Evolutionary conservation across 805 yeast genomes (phyloP).

Genomic region (Kodamaea hsintzibuensis): DNA sequence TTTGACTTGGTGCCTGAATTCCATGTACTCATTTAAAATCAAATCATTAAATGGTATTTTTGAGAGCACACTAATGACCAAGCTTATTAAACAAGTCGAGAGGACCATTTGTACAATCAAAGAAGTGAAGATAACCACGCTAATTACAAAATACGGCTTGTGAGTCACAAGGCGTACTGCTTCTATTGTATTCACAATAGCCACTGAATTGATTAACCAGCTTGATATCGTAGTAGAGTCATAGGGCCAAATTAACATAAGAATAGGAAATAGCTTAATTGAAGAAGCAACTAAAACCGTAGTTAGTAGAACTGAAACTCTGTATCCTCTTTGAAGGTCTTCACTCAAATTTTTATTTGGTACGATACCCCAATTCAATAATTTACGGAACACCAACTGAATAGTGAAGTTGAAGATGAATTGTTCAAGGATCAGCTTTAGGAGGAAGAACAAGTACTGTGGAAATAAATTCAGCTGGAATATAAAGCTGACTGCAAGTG

Average conservation of each 20-base stretch:
- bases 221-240: constrained; percentile 69
- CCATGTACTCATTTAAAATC: constrained; percentile 20
- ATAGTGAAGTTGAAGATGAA: constrained; percentile 39
- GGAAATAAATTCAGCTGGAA: constrained; percentile 36
- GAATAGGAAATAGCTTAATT: constrained; percentile 81
- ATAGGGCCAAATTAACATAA: constrained; percentile 96
- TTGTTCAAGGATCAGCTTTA: constrained; percentile 52
- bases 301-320: constrained; percentile 53
- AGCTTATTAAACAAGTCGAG: constrained; percentile 17
- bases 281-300: constrained; percentile 76
- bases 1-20: background rate
- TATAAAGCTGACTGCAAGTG: constrained; percentile 23
- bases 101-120: constrained; percentile 14
- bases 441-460: constrained; percentile 60
- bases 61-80: constrained; percentile 15
- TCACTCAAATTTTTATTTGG: constrained; percentile 18
- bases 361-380: constrained; percentile 22
- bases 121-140: constrained; percentile 18
- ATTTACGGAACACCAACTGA: constrained; percentile 22
- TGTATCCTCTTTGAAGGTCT: constrained; percentile 33
- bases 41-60: constrained; percentile 11
- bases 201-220: constrained; percentile 57
- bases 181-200: constrained; percentile 64
- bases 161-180: constrained; percentile 38
- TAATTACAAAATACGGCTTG: constrained; percentile 16